Percentiles rank a stretch among this genome's conserved stretches.
phyloP scores from a whole-genome alignment of 495 filamentous ascomycete genomes.

The Paragyromitra xinjiangensis region DNA sequence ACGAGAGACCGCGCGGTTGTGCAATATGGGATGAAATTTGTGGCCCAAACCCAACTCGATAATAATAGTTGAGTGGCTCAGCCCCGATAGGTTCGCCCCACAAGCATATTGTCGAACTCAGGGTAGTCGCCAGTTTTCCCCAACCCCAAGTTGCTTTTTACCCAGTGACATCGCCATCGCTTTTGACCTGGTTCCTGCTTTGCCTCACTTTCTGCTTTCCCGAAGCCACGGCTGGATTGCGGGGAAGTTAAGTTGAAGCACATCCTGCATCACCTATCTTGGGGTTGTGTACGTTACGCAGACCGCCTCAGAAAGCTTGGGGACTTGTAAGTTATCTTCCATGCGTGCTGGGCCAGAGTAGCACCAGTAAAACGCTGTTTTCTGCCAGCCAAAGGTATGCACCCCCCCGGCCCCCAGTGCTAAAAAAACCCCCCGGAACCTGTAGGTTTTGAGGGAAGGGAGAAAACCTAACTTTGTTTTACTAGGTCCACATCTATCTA shows the following conservation, averaged over 20 bases:
- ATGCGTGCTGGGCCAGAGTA: constrained; percentile 13
- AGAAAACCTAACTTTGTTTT: constrained; percentile 31
- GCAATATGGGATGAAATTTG: not conserved
- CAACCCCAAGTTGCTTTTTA: constrained; percentile 12
- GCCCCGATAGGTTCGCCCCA: not conserved
- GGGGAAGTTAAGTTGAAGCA: constrained; percentile 15
- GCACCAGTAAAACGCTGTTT: constrained; percentile 2
- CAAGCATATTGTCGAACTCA: not conserved
- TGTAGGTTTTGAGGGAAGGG: not conserved
- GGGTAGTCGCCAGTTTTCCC: not conserved
- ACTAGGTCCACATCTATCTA: constrained; percentile 13
- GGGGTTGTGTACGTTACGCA: constrained; percentile 5
- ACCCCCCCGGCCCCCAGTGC: not conserved
- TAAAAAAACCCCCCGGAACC: too few species aligned
- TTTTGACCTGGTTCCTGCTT: constrained; percentile 1
- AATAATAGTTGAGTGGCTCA: not conserved
- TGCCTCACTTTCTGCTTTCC: not conserved
- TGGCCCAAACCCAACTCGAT: not conserved
- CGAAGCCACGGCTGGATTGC: constrained; percentile 3
- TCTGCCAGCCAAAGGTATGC: not conserved
- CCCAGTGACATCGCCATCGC: constrained; percentile 22
- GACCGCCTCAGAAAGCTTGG: constrained; percentile 11
- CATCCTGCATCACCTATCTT: constrained; percentile 28
- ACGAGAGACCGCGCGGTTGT: not conserved
- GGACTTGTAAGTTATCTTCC: constrained; percentile 14